phyloP scores from a whole-genome alignment of 768 basidiomycete species.

The Agaricus subrufescens region DNA sequence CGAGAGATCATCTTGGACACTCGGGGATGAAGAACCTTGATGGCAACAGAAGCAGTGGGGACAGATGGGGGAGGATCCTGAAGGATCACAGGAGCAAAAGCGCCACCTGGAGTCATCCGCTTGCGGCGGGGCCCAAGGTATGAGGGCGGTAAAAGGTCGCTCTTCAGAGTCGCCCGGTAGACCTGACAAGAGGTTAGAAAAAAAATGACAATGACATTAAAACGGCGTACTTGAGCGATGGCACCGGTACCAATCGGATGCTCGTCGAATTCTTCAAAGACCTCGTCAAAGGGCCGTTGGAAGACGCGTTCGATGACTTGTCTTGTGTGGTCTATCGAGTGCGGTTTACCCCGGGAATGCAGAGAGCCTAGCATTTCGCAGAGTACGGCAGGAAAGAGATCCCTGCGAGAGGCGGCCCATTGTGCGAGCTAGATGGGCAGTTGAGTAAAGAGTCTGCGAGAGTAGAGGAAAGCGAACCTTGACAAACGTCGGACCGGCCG shows the following conservation, averaged over 20 bases:
- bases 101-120: slow-evolving; percentile 40
- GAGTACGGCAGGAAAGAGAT: slow-evolving; percentile 84
- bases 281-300: slow-evolving; percentile 74
- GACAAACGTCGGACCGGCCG: slow-evolving; percentile 94
- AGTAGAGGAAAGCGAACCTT: slow-evolving; percentile 52
- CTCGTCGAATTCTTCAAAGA: slow-evolving; percentile 87
- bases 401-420: slow-evolving; percentile 96
- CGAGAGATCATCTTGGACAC: slow-evolving; percentile 79
- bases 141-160: slow-evolving; percentile 79
- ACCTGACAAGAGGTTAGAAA: slow-evolving; percentile 43
- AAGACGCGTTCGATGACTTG: slow-evolving; percentile 81
- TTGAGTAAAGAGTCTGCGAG: slow-evolving; percentile 10
- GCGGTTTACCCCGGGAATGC: slow-evolving; percentile 84
- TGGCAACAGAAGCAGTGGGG: slow-evolving; percentile 85
- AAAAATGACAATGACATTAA: not conserved
- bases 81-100: slow-evolving; percentile 48
- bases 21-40: slow-evolving; percentile 92
- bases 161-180: slow-evolving; percentile 81
- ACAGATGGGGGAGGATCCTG: slow-evolving; percentile 65
- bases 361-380: slow-evolving; percentile 82
- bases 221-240: slow-evolving; percentile 74
- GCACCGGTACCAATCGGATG: slow-evolving; percentile 94
- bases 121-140: slow-evolving; percentile 75
- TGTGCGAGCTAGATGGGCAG: slow-evolving; percentile 69
- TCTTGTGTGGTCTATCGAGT: slow-evolving; percentile 77